These are phyloP conservation scores for Juglanconis juglandina DNA, from an alignment of 2,329 filamentous ascomycete species.

Conservation along the genomic window DNA sequence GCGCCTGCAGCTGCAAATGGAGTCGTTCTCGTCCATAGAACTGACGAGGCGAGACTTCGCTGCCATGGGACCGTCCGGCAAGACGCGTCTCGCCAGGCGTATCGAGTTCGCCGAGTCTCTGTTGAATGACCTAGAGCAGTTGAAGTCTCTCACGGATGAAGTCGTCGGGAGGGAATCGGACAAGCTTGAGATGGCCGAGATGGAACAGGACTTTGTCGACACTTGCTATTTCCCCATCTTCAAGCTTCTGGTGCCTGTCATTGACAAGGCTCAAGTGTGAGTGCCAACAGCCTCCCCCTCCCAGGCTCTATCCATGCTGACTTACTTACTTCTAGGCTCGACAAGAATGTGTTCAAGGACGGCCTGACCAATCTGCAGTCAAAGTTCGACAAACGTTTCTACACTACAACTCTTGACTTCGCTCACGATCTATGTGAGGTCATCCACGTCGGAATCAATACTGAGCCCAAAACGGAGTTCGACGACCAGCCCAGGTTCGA, in stretches of 20 bases:
- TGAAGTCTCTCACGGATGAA: conserved; percentile 66
- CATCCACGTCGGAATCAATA: conserved; percentile 51
- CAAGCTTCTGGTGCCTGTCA: conserved; percentile 69
- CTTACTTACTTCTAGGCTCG: conserved; percentile 53
- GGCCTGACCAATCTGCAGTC: conserved; percentile 49
- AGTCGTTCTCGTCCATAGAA: conserved; percentile 96
- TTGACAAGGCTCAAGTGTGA: conserved; percentile 79
- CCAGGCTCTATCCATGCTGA: conserved; percentile 16
- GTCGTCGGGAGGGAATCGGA: conserved; percentile 72
- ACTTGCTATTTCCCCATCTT: conserved; percentile 88
- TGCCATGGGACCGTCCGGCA: conserved; percentile 85
- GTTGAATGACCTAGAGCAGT: conserved; percentile 71
- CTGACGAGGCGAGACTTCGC: conserved; percentile 92
- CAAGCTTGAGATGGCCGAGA: conserved; percentile 73
- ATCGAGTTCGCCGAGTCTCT: conserved; percentile 83
- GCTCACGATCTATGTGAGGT: conserved; percentile 53
- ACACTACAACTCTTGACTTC: conserved; percentile 57
- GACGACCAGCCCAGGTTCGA: conserved; percentile 29
- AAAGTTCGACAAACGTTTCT: conserved; percentile 53
- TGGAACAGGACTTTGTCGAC: conserved; percentile 78
- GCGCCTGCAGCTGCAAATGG: conserved; percentile 88
- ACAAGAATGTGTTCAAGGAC: conserved; percentile 58
- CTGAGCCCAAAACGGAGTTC: conserved; percentile 29
- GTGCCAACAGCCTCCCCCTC: conserved; percentile 35
- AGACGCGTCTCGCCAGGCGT: conserved; percentile 71